Evolutionary conservation across 768 basidiomycete genomes (phyloP), one percentile per base, ranked within the genome.

Genomic region (Pisolithus albus): DNA sequence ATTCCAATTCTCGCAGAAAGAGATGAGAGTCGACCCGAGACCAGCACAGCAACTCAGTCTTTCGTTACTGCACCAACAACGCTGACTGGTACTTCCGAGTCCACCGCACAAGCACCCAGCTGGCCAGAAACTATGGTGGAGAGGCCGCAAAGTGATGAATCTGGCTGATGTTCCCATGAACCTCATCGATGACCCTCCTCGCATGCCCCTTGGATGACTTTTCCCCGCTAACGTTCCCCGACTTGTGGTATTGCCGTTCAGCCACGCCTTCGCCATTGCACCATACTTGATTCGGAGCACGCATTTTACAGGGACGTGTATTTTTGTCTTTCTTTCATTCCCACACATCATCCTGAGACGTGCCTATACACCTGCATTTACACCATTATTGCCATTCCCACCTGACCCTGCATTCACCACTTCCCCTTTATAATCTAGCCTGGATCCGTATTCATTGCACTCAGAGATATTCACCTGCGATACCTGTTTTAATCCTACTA

Each of bases 1-100:
- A 28, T 72, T 2, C 52, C 63, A 0, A 67, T 70, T 53, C 65
- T 64, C 8, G 23, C 53, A 5, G 61, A 64, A 30, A 32, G 54
- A 41, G 54, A 60, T 59, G 71, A 63, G 55, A 78, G 78, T 58
- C 78, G 70, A 37, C 75, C 77, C 0, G 83, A 83, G 62, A 75
- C 88, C 60, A 86, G 85, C 64, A 84, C 83, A 0, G 85, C 86
- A 11, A 75, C 79, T 3, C 75, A 75, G 52, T 87, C 85, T 51
- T 84, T 86, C 56, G 75, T 87, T 19, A 86, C 86, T 5, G 77
- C 79, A 16, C 75, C 86, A 39, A 75, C 77, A 44, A 84, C 83
- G 7, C 63, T 83, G 10, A 74, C 75, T 15, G 78, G 79, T 21
- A 76, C 60, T 30, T 82, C 82, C 16, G 82, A 79, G 41, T 73